These are phyloP conservation scores for Herpetomonas tarakana DNA, from an alignment of 208 protist genomes.

Conservation along the genomic window DNA sequence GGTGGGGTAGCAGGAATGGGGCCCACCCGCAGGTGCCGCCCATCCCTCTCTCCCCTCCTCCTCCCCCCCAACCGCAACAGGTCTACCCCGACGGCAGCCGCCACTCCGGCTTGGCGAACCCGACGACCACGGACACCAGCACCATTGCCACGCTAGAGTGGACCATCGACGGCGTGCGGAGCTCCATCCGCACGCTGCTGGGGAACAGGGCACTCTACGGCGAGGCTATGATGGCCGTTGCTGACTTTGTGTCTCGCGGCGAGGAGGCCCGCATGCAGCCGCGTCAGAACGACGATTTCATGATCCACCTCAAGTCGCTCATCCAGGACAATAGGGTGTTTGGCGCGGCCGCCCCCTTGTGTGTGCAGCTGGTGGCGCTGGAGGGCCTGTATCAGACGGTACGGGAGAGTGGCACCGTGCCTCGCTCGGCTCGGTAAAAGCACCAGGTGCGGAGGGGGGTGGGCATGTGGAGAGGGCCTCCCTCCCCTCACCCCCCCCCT, in stretches of 20 bases:
- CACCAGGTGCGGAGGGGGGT: too few species aligned
- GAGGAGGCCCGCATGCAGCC: constrained; percentile 48
- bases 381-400: constrained; percentile 31
- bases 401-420: background rate
- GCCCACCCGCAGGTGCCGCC: background rate
- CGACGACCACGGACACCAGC: constrained; percentile 3
- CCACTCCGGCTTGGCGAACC: background rate
- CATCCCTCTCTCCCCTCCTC: background rate
- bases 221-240: constrained; percentile 49
- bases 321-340: constrained; percentile 48
- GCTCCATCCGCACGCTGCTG: constrained; percentile 40
- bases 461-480: too few species aligned
- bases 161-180: constrained; percentile 40
- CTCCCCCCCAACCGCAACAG: too few species aligned
- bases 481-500: too few species aligned
- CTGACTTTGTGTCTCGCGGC: constrained; percentile 38
- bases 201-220: constrained; percentile 29
- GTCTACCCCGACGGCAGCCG: too few species aligned
- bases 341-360: constrained; percentile 50
- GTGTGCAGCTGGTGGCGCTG: constrained; percentile 66
- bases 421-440: background rate
- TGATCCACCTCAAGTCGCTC: constrained; percentile 43
- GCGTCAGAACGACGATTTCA: constrained; percentile 57
- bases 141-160: constrained; percentile 34
- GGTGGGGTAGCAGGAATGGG: too few species aligned